phyloP scores from a whole-genome alignment of 306 rosid species.

The Crotalaria pallida region DNA sequence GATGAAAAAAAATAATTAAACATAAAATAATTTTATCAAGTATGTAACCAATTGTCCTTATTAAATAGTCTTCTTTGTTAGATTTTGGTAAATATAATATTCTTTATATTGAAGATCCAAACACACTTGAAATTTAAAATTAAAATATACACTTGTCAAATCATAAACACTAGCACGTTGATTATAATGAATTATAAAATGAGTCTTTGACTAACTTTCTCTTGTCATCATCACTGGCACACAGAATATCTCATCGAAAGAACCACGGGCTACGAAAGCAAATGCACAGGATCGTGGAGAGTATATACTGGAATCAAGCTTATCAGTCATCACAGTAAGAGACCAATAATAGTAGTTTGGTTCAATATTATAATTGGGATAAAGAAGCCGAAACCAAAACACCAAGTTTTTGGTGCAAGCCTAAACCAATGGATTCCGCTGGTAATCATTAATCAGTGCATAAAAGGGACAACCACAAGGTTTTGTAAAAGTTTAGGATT shows the following conservation, averaged over 20 bases:
- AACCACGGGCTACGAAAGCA: not conserved
- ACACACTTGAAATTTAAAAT: too few relatives aligned
- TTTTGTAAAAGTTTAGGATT: constrained; percentile 1
- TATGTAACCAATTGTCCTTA: too few relatives aligned
- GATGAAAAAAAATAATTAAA: too few relatives aligned
- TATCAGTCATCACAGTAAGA: not conserved
- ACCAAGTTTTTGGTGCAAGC: not conserved
- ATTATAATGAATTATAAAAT: too few relatives aligned
- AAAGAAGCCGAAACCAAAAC: not conserved
- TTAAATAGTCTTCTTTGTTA: too few relatives aligned
- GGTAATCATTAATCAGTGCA: not conserved
- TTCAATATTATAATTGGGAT: not conserved
- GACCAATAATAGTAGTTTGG: not conserved
- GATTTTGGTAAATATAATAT: too few relatives aligned
- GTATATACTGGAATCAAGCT: not conserved
- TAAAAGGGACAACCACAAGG: not conserved
- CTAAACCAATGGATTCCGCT: not conserved
- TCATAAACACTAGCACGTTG: too few relatives aligned
- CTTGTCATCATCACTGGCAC: constrained; percentile 5
- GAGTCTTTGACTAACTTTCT: too few relatives aligned
- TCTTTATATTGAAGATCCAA: too few relatives aligned
- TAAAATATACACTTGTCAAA: too few relatives aligned
- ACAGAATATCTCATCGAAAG: not conserved
- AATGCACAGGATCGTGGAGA: not conserved
- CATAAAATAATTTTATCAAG: too few relatives aligned